Percentiles rank a stretch among this genome's conserved stretches.
phyloP scores from a whole-genome alignment of 345 rosid species.

The Gossypium longicalyx region DNA sequence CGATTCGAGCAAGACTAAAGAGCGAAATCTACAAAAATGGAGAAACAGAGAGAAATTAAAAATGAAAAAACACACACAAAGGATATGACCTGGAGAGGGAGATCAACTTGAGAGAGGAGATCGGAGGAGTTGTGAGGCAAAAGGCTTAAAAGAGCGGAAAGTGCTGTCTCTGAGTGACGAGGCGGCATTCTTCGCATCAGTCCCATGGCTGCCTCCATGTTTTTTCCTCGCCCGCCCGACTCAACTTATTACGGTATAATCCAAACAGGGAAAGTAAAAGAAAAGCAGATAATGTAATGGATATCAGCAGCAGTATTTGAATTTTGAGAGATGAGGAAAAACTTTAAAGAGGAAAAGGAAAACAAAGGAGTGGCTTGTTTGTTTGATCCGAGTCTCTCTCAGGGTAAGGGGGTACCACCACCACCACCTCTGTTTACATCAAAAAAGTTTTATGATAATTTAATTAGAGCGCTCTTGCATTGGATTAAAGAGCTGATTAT shows the following conservation, averaged over 20 bases:
- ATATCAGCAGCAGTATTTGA: background rate
- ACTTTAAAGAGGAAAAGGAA: background rate
- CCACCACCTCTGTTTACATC: background rate
- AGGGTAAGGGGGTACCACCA: background rate
- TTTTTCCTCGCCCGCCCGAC: background rate
- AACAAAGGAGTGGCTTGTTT: background rate
- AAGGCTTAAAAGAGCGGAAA: slow-evolving; percentile 88
- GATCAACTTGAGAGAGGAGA: slow-evolving; percentile 97
- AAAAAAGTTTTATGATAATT: too few relatives aligned
- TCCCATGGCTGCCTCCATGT: slow-evolving; percentile 93
- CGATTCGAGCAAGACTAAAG: background rate
- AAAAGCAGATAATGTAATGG: background rate
- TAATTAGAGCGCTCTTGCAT: too few relatives aligned
- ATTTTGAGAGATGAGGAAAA: background rate
- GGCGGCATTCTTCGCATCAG: slow-evolving; percentile 91
- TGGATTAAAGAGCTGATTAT: too few relatives aligned
- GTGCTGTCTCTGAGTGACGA: slow-evolving; percentile 82
- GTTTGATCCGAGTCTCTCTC: slow-evolving; percentile 2
- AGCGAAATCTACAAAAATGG: background rate
- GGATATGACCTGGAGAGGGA: slow-evolving; percentile 76
- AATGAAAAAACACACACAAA: background rate
- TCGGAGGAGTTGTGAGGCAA: slow-evolving; percentile 88
- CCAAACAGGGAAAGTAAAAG: background rate
- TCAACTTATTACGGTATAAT: background rate
- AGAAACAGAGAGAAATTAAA: background rate